These are phyloP conservation scores for Cyberlindnera euphorbiiphila DNA, from an alignment of 805 yeast species.

Conservation along the genomic window DNA sequence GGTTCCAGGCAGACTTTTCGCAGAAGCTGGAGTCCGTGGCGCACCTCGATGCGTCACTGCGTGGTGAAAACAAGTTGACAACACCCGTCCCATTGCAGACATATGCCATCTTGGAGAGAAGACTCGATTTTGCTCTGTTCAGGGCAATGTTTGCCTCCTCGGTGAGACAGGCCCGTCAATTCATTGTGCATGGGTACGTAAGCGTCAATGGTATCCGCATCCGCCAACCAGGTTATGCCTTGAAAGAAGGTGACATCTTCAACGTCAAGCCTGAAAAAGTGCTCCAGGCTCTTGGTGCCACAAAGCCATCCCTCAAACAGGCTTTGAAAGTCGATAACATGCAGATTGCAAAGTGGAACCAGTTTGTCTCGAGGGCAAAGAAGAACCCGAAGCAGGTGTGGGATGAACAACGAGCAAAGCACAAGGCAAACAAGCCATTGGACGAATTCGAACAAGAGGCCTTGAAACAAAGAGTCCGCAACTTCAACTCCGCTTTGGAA, in stretches of 20 bases:
- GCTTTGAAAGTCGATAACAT: slow-evolving; percentile 66
- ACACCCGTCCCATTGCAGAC: slow-evolving; percentile 90
- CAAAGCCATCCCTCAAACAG: slow-evolving; percentile 70
- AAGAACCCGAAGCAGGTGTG: slow-evolving; percentile 40
- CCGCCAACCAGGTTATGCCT: slow-evolving; percentile 71
- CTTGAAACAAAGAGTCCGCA: slow-evolving; percentile 15
- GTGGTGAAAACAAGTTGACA: slow-evolving; percentile 48
- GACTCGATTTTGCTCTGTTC: slow-evolving; percentile 86
- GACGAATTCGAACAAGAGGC: slow-evolving; percentile 21
- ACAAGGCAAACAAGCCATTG: slow-evolving; percentile 28
- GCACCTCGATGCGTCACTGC: slow-evolving; percentile 77
- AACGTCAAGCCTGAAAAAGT: slow-evolving; percentile 84
- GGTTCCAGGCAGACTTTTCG: slow-evolving; percentile 71
- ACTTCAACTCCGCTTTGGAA: slow-evolving; percentile 19
- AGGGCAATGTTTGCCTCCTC: slow-evolving; percentile 92
- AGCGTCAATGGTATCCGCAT: slow-evolving; percentile 79
- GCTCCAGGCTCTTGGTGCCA: slow-evolving; percentile 76
- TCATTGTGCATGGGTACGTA: slow-evolving; percentile 76
- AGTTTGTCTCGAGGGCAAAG: slow-evolving; percentile 55
- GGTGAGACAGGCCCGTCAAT: slow-evolving; percentile 89
- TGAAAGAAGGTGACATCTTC: slow-evolving; percentile 84
- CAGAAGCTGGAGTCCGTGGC: slow-evolving; percentile 78
- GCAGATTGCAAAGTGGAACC: slow-evolving; percentile 76
- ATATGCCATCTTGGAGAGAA: slow-evolving; percentile 79
- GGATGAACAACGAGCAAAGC: slow-evolving; percentile 35